Conservation (phyloP, 805 yeast species). For the Saccharomyces cerevisiae region DNA sequence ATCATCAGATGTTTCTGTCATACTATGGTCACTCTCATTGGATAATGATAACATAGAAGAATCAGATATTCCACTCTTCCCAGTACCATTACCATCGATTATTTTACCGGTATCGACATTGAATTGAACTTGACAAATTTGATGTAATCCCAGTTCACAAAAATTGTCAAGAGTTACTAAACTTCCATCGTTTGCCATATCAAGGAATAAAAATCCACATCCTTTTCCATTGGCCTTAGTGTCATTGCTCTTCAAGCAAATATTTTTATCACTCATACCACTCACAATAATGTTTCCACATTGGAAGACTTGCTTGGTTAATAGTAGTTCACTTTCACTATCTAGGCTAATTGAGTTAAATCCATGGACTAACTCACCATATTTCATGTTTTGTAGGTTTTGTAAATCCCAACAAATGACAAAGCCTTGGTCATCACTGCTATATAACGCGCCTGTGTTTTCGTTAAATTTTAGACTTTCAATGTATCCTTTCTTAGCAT, state of each 20-base stretch:
- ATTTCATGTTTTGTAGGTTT: conserved; percentile 10
- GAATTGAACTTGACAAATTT: conserved; percentile 16
- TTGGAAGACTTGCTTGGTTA: conserved; percentile 11
- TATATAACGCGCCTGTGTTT: conserved; percentile 11
- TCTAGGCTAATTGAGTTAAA: conserved; percentile 10
- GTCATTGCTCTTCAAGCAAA: conserved; percentile 1
- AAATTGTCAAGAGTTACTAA: conserved; percentile 6
- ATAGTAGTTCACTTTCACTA: conserved; percentile 1
- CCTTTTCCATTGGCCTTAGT: conserved; percentile 2
- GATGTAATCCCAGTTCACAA: conserved; percentile 22
- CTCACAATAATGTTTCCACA: conserved; percentile 25
- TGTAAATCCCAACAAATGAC: conserved; percentile 23
- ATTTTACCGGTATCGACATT: not conserved
- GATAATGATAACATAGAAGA: not conserved
- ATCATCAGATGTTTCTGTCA: not conserved
- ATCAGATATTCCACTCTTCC: not conserved
- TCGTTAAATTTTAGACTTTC: conserved; percentile 10
- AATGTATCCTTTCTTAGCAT: conserved; percentile 19
- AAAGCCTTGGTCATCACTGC: conserved; percentile 18
- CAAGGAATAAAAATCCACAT: conserved; percentile 8
- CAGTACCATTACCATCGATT: not conserved
- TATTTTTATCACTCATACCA: conserved; percentile 2
- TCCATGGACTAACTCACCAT: conserved; percentile 16
- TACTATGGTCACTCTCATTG: not conserved
- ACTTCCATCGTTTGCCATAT: conserved; percentile 12